Evolutionary conservation across 2,329 filamentous ascomycete genomes (phyloP), one percentile per base, ranked within the genome.

Genomic region (Penicillium rolfsii): DNA sequence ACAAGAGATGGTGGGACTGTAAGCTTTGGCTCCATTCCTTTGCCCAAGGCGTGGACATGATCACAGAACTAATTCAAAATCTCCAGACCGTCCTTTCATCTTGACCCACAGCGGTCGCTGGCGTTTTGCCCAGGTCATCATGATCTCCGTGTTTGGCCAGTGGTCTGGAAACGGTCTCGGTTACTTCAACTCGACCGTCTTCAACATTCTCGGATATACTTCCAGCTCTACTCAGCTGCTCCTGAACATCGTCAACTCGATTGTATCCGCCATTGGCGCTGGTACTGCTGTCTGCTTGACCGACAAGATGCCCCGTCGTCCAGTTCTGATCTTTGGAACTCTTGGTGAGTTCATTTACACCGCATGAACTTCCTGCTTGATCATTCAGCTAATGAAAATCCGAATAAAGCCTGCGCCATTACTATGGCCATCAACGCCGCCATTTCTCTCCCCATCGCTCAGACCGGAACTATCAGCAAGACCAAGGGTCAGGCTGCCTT

Each of bases 81-180:
- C n/a, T 19, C 12, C 57, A 79, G 76, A 83, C 71, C 77, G 80
- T 14, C 80, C 80, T 1, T 76, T 83, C 56, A 16, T 83, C 45
- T 41, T 73, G 4, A 74, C 76, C 9, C 80, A 82, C 71, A 78
- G 72, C 52, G 80, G 80, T 46, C 80, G 81, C 55, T 83, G 81
- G 81, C 76, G 81, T 26, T 79, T 81, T 57, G 73, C 76, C 4
- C 80, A 83, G 61, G 80, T 83, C 45, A 64, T 82, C 63, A 82
- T 83, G 79, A 82, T 83, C 63, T 81, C 80, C 48, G 74, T 82
- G 62, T 83, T 83, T 58, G 81, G 81, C 16, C 81, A 83, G 67
- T 83, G 82, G 71, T 82, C 81, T 0, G 81, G 81, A 22, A 82
- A 82, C 59, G 81, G 81, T 55, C 76, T 83, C 6, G 80, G 81